Conservation (phyloP, 2,329 filamentous ascomycete genomes). For the Aotearoamyces nothofagi region DNA sequence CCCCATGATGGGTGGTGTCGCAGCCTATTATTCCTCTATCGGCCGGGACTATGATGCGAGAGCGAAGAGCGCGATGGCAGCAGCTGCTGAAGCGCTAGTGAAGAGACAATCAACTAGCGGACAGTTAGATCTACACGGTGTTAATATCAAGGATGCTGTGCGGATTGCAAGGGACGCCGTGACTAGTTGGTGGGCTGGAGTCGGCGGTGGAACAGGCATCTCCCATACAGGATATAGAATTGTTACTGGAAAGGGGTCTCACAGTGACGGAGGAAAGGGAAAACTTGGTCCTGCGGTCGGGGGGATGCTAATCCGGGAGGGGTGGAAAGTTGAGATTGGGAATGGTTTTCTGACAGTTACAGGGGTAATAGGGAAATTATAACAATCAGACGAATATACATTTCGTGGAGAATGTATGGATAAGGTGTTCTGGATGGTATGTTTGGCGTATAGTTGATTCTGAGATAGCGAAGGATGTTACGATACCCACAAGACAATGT, state of each 20-base stretch:
- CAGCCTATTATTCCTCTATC: slow-evolving; percentile 59
- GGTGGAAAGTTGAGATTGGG: slow-evolving; percentile 67
- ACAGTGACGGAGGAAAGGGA: slow-evolving; percentile 63
- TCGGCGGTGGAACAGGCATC: slow-evolving; percentile 30
- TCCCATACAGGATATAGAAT: slow-evolving; percentile 44
- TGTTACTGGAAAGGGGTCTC: slow-evolving; percentile 67
- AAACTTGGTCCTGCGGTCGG: slow-evolving; percentile 69
- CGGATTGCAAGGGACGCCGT: slow-evolving; percentile 58
- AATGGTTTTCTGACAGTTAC: slow-evolving; percentile 57
- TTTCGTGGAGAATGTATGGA: too few relatives aligned
- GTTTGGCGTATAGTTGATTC: too few relatives aligned
- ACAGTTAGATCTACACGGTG: slow-evolving; percentile 67
- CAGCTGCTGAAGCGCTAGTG: slow-evolving; percentile 56
- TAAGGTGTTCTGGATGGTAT: too few relatives aligned
- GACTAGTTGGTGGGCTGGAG: slow-evolving; percentile 66
- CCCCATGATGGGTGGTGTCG: slow-evolving; percentile 58
- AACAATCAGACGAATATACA: too few relatives aligned
- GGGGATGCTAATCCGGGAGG: slow-evolving; percentile 57
- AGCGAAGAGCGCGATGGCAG: slow-evolving; percentile 42
- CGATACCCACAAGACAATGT: too few relatives aligned
- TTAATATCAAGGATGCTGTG: slow-evolving; percentile 67
- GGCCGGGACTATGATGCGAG: slow-evolving; percentile 47
- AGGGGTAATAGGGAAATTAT: slow-evolving; percentile 29
- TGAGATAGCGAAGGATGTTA: too few relatives aligned
- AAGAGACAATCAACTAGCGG: slow-evolving; percentile 44